Conservation (phyloP, 1,139 yeast species). For the Blastobotrys capitulatus region DNA sequence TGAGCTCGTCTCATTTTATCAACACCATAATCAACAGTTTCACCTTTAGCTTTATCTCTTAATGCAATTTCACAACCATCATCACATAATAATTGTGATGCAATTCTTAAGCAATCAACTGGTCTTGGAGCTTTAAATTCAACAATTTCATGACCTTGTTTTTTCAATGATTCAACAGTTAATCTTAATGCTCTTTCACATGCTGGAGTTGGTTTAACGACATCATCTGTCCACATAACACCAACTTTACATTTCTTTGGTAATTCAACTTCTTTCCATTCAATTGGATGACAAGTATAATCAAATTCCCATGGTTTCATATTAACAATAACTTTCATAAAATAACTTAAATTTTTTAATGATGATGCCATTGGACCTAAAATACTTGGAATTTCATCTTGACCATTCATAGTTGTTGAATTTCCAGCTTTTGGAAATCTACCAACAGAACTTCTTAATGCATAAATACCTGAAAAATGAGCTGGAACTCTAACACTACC, state of each 20-base stretch:
- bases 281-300: constrained; percentile 48
- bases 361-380: constrained; percentile 55
- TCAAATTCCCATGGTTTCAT: constrained; percentile 66
- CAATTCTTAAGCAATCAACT: constrained; percentile 36
- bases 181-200: constrained; percentile 47
- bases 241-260: constrained; percentile 45
- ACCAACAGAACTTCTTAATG: constrained; percentile 45
- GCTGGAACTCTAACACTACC: constrained; percentile 52
- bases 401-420: constrained; percentile 52
- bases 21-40: constrained; percentile 37
- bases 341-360: constrained; percentile 57
- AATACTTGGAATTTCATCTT: constrained; percentile 50
- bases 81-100: constrained; percentile 35
- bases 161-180: constrained; percentile 42
- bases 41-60: constrained; percentile 33
- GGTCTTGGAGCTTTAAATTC: constrained; percentile 48
- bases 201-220: constrained; percentile 58
- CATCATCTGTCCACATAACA: constrained; percentile 41
- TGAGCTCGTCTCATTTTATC: constrained; percentile 30
- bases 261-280: constrained; percentile 54
- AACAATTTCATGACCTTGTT: constrained; percentile 55
- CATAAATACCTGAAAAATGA: constrained; percentile 44
- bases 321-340: constrained; percentile 51
- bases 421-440: constrained; percentile 45
- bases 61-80: constrained; percentile 34